phyloP scores from a whole-genome alignment of 2,329 filamentous ascomycete genomes.

The Exserohilum turcica region DNA sequence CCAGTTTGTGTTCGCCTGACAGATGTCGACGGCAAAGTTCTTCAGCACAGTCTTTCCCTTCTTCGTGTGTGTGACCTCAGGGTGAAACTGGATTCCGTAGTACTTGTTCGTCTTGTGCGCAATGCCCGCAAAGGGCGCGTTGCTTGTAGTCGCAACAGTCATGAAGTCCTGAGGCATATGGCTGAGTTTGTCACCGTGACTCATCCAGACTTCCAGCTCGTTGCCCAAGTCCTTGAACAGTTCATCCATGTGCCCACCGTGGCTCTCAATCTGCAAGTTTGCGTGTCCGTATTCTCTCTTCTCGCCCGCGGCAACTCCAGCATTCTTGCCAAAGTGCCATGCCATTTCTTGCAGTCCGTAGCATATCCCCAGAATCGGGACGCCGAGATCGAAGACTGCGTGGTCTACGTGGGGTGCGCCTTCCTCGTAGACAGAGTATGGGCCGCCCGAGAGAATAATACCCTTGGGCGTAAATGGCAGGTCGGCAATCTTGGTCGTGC shows the following conservation, averaged over 20 bases:
- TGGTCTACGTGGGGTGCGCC: constrained; percentile 81
- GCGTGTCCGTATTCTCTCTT: constrained; percentile 75
- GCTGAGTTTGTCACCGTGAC: constrained; percentile 83
- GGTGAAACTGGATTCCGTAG: constrained; percentile 88
- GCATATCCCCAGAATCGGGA: constrained; percentile 67
- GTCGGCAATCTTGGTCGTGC: constrained; percentile 79
- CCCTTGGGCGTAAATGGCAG: constrained; percentile 81
- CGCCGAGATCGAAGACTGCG: constrained; percentile 75
- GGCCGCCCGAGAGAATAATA: constrained; percentile 76
- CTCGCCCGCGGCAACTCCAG: constrained; percentile 65
- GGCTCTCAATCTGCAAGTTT: constrained; percentile 64
- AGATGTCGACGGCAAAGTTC: constrained; percentile 88
- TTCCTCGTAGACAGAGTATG: constrained; percentile 80
- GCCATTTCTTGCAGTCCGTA: constrained; percentile 75
- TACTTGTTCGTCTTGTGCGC: constrained; percentile 72
- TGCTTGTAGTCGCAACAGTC: constrained; percentile 74
- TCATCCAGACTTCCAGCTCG: constrained; percentile 79
- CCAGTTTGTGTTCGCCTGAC: constrained; percentile 77
- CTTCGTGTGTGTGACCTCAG: constrained; percentile 77
- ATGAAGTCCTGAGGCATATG: constrained; percentile 74
- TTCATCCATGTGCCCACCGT: constrained; percentile 68
- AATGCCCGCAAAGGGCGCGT: constrained; percentile 80
- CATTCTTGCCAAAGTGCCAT: constrained; percentile 67
- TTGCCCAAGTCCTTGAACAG: constrained; percentile 79
- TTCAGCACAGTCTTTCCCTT: constrained; percentile 71